Evolutionary conservation across 352 stramenopile species (phyloP).

Genomic region (Phytopythium delawarense): DNA sequence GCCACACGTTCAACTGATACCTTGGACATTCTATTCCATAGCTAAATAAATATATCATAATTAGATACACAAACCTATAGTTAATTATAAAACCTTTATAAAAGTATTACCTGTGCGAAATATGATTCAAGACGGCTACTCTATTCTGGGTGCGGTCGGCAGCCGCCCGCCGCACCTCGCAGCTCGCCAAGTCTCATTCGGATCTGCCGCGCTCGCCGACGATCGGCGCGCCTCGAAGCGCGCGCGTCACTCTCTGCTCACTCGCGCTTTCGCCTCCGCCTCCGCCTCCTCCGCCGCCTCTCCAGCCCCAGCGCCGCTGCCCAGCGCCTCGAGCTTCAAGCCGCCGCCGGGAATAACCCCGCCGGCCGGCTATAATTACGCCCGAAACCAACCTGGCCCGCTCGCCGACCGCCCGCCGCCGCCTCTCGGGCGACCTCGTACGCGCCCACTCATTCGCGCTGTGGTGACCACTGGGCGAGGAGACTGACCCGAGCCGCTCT

Average conservation of each 20-base stretch:
- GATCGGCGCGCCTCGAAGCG: too few relatives aligned
- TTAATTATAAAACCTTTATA: neutral
- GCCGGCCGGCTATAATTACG: constrained; percentile 6
- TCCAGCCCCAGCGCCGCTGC: neutral
- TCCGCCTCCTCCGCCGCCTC: neutral
- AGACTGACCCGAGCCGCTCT: constrained; percentile 8
- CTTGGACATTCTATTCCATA: neutral
- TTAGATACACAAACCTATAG: neutral
- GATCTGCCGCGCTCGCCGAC: neutral
- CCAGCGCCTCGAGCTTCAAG: too few relatives aligned
- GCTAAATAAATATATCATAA: neutral
- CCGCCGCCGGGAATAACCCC: neutral
- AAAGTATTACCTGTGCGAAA: too few relatives aligned
- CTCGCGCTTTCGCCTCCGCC: constrained; percentile 3
- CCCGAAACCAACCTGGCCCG: constrained; percentile 6
- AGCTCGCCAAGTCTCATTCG: too few relatives aligned
- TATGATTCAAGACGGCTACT: too few relatives aligned
- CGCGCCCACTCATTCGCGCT: neutral
- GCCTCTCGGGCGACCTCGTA: constrained; percentile 12
- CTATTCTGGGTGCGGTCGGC: too few relatives aligned
- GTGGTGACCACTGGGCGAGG: constrained; percentile 8
- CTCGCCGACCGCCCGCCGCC: constrained; percentile 6
- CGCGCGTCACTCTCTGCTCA: neutral
- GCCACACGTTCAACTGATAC: neutral
- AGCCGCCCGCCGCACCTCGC: too few relatives aligned